Conservation (phyloP, 1,284 basidiomycete species). For the Tilletia indica region DNA sequence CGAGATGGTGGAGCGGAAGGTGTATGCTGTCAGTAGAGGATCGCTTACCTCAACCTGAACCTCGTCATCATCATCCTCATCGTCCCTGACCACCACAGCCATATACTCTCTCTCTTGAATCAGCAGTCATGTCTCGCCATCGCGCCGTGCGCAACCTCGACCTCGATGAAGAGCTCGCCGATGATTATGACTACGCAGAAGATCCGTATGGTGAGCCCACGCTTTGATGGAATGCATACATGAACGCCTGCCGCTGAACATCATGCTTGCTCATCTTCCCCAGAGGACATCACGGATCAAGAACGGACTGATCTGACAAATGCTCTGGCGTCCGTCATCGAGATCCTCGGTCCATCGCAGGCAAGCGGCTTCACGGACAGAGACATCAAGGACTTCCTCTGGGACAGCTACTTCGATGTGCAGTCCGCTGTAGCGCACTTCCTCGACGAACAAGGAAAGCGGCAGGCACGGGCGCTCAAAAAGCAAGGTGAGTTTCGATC, state of each 20-base stretch:
- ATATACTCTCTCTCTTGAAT: background rate
- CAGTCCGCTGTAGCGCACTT: constrained; percentile 74
- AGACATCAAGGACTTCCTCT: constrained; percentile 74
- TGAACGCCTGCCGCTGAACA: background rate
- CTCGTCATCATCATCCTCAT: no score
- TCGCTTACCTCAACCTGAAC: no score
- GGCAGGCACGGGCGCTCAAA: constrained; percentile 39
- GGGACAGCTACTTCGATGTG: constrained; percentile 85
- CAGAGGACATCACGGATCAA: constrained; percentile 45
- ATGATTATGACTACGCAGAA: constrained; percentile 62
- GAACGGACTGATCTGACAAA: constrained; percentile 43
- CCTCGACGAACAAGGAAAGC: constrained; percentile 39
- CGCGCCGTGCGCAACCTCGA: constrained; percentile 85
- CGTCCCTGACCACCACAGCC: background rate
- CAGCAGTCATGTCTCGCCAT: constrained; percentile 62
- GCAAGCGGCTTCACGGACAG: constrained; percentile 44
- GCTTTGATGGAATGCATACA: background rate
- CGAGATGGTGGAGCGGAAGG: no score
- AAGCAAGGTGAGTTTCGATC: constrained; percentile 38
- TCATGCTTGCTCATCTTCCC: background rate
- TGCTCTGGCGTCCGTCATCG: constrained; percentile 35
- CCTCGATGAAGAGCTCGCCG: constrained; percentile 69
- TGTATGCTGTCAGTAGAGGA: no score
- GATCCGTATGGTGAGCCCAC: constrained; percentile 37
- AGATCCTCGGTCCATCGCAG: constrained; percentile 40